Evolutionary conservation across 768 basidiomycete species (phyloP).

Genomic region (Lyophyllum semitale): DNA sequence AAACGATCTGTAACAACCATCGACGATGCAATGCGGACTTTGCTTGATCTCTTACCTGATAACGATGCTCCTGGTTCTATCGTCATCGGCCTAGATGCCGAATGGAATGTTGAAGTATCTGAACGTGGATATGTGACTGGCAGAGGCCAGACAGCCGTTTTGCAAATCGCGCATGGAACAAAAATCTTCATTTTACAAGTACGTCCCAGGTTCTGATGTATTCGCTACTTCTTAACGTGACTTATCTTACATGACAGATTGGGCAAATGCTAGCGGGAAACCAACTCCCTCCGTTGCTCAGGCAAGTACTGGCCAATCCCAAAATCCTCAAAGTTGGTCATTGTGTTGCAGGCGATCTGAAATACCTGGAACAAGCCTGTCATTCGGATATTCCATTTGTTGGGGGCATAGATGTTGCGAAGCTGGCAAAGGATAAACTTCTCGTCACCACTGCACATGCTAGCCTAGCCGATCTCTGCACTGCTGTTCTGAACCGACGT

Average conservation of each 20-base stretch:
- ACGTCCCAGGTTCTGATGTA: not conserved
- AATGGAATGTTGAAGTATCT: conserved; percentile 27
- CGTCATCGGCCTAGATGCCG: conserved; percentile 21
- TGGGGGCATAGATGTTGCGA: conserved; percentile 28
- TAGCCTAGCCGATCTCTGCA: conserved; percentile 31
- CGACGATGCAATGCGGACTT: conserved; percentile 18
- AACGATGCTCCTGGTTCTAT: conserved; percentile 7
- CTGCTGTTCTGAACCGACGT: conserved; percentile 21
- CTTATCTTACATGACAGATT: not conserved
- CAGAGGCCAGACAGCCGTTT: conserved; percentile 19
- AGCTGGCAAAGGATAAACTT: conserved; percentile 26
- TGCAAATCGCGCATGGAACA: conserved; percentile 21
- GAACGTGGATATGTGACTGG: conserved; percentile 12
- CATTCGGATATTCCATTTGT: conserved; percentile 16
- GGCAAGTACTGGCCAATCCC: conserved; percentile 9
- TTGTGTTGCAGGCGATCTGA: conserved; percentile 1
- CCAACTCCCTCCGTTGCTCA: not conserved
- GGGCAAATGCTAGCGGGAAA: not conserved
- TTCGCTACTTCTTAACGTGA: not conserved
- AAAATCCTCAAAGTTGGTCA: conserved; percentile 13
- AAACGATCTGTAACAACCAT: conserved; percentile 11
- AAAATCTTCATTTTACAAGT: conserved; percentile 21
- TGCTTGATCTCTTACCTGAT: conserved; percentile 18
- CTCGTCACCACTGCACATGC: conserved; percentile 16
- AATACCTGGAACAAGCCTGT: not conserved